These are phyloP conservation scores for Acrasis kona DNA, from an alignment of 78 protist genomes.

Conservation along the genomic window DNA sequence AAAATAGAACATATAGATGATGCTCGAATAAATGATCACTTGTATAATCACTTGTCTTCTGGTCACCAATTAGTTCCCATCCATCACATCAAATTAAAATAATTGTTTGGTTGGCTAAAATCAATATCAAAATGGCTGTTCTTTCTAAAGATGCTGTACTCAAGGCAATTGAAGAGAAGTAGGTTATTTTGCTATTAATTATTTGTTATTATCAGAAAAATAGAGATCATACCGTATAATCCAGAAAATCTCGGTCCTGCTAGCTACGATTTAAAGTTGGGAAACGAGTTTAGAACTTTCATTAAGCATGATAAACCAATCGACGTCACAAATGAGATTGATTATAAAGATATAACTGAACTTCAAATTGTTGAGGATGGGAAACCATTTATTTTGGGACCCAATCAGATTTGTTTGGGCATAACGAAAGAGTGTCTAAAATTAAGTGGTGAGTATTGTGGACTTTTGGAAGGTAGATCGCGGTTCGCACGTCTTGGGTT, in stretches of 20 bases:
- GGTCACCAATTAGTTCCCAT: too few species aligned
- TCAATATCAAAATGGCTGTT: too few species aligned
- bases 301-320: constrained; percentile 8
- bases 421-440: constrained; percentile 59
- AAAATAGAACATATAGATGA: too few species aligned
- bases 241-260: background rate
- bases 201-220: background rate
- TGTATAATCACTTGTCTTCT: too few species aligned
- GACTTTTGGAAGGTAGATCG: constrained; percentile 65
- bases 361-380: constrained; percentile 28
- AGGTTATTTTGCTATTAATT: background rate
- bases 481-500: constrained; percentile 70
- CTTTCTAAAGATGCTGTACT: background rate
- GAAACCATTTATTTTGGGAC: constrained; percentile 38
- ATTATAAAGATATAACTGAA: constrained; percentile 59
- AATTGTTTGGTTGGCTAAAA: too few species aligned
- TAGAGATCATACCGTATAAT: background rate
- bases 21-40: too few species aligned
- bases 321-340: constrained; percentile 21
- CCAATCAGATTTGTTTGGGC: constrained; percentile 47
- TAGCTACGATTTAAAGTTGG: constrained; percentile 45
- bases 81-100: too few species aligned
- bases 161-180: background rate
- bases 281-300: constrained; percentile 65
- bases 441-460: constrained; percentile 49